phyloP scores from a whole-genome alignment of 441 rosid species.

The Erodium chrysanthum region DNA sequence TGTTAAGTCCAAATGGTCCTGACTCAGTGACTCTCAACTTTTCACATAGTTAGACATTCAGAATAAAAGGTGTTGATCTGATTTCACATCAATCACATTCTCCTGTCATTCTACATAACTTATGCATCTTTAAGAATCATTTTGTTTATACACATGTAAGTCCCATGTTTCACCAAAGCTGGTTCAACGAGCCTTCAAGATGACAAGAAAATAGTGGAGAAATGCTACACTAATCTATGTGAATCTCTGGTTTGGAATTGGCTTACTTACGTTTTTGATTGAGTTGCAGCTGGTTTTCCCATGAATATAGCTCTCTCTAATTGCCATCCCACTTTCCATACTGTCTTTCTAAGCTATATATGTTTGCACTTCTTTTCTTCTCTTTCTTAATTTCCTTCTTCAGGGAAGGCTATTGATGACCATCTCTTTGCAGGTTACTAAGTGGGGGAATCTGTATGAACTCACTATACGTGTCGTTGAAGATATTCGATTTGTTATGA shows the following conservation, averaged over 20 bases:
- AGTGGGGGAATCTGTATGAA: slow-evolving; percentile 58
- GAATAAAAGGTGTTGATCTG: neutral
- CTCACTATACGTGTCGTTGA: slow-evolving; percentile 62
- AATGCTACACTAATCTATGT: neutral
- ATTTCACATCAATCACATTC: neutral
- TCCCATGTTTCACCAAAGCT: neutral
- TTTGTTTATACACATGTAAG: neutral
- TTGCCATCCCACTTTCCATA: neutral
- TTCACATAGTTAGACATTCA: neutral
- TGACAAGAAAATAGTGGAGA: neutral
- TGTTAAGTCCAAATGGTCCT: neutral
- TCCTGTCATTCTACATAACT: neutral
- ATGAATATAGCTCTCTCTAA: neutral
- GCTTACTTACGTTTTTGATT: neutral
- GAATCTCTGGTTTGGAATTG: neutral
- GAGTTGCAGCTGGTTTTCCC: neutral
- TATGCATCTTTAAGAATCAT: neutral
- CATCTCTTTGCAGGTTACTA: slow-evolving; percentile 47
- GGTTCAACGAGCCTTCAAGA: neutral
- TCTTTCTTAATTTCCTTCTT: slow-evolving; percentile 14
- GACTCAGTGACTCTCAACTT: neutral
- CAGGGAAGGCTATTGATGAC: slow-evolving; percentile 15
- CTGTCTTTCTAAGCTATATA: neutral
- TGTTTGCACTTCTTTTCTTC: slow-evolving; percentile 5
- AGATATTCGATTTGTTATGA: slow-evolving; percentile 78